Evolutionary conservation across 495 filamentous ascomycete genomes (phyloP), one percentile per base, ranked within the genome.

Genomic region (Parmelia sp.): DNA sequence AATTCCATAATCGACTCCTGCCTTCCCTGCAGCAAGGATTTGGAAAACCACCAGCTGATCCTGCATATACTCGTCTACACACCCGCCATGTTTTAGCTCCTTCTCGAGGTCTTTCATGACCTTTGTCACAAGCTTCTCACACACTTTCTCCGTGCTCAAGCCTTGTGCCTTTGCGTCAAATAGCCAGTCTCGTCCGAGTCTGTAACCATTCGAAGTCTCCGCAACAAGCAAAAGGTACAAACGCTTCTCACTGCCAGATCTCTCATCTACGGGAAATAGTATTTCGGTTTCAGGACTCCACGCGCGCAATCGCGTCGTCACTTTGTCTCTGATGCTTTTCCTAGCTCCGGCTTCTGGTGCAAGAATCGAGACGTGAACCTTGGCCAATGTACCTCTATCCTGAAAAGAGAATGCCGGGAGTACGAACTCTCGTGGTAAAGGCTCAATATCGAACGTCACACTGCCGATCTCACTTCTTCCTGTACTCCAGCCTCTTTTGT

Each of bases 41-140:
- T 95, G 90, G 69, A 92, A 95, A 5, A 94, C 79, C 3, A 92
- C 83, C 58, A 95, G 69, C 69, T 95, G 91, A 73, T 95, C 91
- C 72, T 89, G 82, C 71, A 92, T 82, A 68, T 85, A 77, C 70
- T 84, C 81, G 71, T 95, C 91, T 11, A 91, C 83, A 62, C 74
- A 76, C 8, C 82, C 82, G 1, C 80, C 80, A 49, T 75, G 72
- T 12, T 70, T 65, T 9, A 90, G 70, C 69, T 91, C 88, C 7
- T 74, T 70, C 35, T 82, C 74, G 39, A 94, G 77, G 21, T 83
- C 78, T 55, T 75, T 77, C n/a, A 84, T 77, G 29, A 90, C 83
- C 40, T 73, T 62, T 14, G 78, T 68, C 8, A 78, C 78, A 40
- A 86, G 60, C 14, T 64, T 63, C 40, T 60, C 21, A 59, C 27